Base-by-base conservation (phyloP, 148 eudicot genomes). In the Nepenthes gracilis region DNA sequence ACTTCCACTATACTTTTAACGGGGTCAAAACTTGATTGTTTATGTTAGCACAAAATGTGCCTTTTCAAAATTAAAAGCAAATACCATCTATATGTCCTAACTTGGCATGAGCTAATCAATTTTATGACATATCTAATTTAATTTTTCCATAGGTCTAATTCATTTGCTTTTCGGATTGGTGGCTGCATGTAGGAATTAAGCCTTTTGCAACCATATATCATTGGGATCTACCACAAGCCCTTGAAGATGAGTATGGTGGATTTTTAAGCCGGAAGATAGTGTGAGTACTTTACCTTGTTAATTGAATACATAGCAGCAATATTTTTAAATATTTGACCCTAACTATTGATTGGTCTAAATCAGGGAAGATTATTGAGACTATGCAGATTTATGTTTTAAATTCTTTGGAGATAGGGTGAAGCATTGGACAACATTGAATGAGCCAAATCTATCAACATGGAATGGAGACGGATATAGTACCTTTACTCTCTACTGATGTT, bases 341-440 rank as follows among this genome's bases (percentile, higher is more conserved):
- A 49, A 10, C 11, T n/a, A 11, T 12, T 45, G 0, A 23, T 40
- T 4, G 6, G 1, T 40, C 4, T 40, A 40, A 7, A 47, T 6
- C 49, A 76, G 80, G 57, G 55, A 76, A 11, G 75, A 76, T 38
- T 76, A 67, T 12, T 40, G 40, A 49, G 73, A 67, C 33, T 76
- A 65, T 36, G 70, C 73, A 53, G 59, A 72, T 12, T 51, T 72
- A 32, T 76, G 76, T 55, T 76, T 71, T 33, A 66, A 23, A 48
- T 73, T 56, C 35, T 76, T 51, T 53, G 80, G 80, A 34, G 61
- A 68, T 57, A 72, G 57, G 32, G 80, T 76, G 45, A 76, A 72
- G 52, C 64, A 76, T 53, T 76, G 80, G 80, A 65, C 68, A 48
- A 76, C 80, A n/a, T 35, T 76, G 14, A 76, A 76, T 61, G 80